These are phyloP conservation scores for Colletotrichum brevisporum DNA, from an alignment of 2,329 filamentous ascomycete genomes.

Conservation along the genomic window DNA sequence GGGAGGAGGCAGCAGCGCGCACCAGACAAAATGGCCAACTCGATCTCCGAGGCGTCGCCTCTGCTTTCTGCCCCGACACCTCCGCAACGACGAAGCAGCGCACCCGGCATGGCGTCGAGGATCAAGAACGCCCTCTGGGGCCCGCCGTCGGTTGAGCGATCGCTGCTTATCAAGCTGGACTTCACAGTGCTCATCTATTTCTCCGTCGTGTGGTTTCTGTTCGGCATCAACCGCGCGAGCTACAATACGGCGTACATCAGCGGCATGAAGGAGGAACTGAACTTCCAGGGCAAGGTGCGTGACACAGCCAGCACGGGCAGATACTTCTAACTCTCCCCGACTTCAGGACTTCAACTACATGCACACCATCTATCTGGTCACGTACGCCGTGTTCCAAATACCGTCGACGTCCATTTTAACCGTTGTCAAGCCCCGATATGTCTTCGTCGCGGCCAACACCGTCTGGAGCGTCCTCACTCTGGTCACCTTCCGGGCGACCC, in stretches of 20 bases:
- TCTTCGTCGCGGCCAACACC: constrained; percentile 53
- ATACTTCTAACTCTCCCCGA: neutral
- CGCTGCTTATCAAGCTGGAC: constrained; percentile 56
- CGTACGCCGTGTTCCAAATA: constrained; percentile 60
- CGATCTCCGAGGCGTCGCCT: constrained; percentile 25
- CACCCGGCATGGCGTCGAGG: constrained; percentile 21
- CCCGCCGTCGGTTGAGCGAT: constrained; percentile 42
- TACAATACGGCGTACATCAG: constrained; percentile 60
- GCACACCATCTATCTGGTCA: constrained; percentile 52
- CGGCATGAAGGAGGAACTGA: constrained; percentile 55
- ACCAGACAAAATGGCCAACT: constrained; percentile 13
- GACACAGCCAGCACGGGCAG: neutral
- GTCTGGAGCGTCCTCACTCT: constrained; percentile 60
- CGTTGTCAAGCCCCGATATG: constrained; percentile 32
- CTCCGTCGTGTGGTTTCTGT: constrained; percentile 62
- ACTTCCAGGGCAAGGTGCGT: constrained; percentile 51
- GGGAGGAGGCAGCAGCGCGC: neutral
- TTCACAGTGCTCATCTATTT: constrained; percentile 59
- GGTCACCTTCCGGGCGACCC: constrained; percentile 57
- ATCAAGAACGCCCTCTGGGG: constrained; percentile 32
- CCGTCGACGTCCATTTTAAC: constrained; percentile 55
- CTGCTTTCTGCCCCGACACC: constrained; percentile 12
- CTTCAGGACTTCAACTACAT: constrained; percentile 55
- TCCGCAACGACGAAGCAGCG: neutral
- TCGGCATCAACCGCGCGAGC: constrained; percentile 59